Evolutionary conservation across 2,329 filamentous ascomycete species (phyloP), one percentile per base, ranked within the genome.

Genomic region (Magnaporthiopsis incrustans): DNA sequence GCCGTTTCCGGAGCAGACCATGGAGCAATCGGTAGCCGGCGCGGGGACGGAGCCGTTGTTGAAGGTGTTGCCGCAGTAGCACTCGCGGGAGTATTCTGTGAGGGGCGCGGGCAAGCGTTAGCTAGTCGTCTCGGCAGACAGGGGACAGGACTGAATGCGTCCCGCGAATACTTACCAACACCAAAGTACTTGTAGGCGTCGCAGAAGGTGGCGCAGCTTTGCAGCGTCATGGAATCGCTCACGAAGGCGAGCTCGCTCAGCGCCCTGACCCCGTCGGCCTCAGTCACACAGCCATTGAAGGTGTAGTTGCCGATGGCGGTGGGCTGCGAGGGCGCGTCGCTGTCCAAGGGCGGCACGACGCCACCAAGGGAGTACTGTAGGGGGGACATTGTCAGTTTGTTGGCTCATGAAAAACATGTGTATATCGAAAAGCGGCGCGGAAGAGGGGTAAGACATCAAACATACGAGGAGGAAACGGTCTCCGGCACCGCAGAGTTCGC

Each of bases 261-360:
- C 65, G 84, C 82, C 61, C 84, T 81, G 63, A 80, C 83, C 60
- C 80, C 76, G 32, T 74, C 75, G 2, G 78, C 81, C 67, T 87
- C 85, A 30, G 83, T 77, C 75, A 81, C 87, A 74, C 85, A 87
- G 32, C 84, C 85, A 63, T 84, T 80, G 65, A 77, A 73, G 7
- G 26, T n/a, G 56, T 57, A 64, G 18, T 4, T 22, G 35, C 62
- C 62, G 18, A 64, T 10, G 72, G 70, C 80, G 83, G 86, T 57
- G 79, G 81, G 1, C 71, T 68, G 81, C 80, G 32, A 79, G 73
- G 8, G 68, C 75, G 4, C 74, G 76, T 63, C 26, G 60, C 59
- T 15, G 64, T 65, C 12, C 44, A 53, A 5, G 44, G 44, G 44
- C 7, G 44, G 44, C 22, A 11, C 44, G 7, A 25, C 44, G 6